These are phyloP conservation scores for Ustilago curta DNA, from an alignment of 1,284 basidiomycete genomes.

Conservation along the genomic window DNA sequence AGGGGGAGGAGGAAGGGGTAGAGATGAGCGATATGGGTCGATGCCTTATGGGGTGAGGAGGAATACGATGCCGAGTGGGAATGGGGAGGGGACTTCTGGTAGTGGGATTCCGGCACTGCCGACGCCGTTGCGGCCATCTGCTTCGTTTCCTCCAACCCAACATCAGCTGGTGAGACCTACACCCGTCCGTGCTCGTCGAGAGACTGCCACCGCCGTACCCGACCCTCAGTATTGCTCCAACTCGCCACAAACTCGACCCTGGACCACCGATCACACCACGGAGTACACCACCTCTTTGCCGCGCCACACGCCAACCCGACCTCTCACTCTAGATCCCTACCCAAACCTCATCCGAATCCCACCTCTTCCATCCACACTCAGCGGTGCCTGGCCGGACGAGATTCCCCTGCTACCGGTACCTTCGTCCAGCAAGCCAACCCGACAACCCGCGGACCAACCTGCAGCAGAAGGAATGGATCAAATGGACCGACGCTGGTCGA, in stretches of 20 bases:
- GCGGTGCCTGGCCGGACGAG: background rate
- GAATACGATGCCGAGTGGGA: conserved; percentile 10
- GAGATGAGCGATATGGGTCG: conserved; percentile 11
- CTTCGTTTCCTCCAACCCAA: background rate
- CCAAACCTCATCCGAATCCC: background rate
- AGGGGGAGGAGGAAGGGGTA: background rate
- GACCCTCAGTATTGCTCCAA: background rate
- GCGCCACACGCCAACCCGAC: background rate
- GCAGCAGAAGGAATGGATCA: background rate
- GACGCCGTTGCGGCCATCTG: background rate
- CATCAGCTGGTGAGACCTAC: background rate
- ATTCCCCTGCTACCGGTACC: background rate
- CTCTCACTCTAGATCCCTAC: background rate
- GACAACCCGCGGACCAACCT: background rate
- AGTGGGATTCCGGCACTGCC: too few relatives aligned
- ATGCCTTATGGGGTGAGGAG: conserved; percentile 19
- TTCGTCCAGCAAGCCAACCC: background rate
- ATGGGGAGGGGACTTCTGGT: too few relatives aligned
- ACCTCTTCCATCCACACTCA: background rate
- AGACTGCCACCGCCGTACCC: too few relatives aligned
- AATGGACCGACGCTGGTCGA: background rate
- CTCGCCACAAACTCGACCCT: background rate
- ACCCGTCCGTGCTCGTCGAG: background rate
- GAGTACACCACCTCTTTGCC: background rate
- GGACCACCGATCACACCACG: background rate